Base-by-base conservation (phyloP, 805 yeast genomes). In the Myxozyma neotropica region DNA sequence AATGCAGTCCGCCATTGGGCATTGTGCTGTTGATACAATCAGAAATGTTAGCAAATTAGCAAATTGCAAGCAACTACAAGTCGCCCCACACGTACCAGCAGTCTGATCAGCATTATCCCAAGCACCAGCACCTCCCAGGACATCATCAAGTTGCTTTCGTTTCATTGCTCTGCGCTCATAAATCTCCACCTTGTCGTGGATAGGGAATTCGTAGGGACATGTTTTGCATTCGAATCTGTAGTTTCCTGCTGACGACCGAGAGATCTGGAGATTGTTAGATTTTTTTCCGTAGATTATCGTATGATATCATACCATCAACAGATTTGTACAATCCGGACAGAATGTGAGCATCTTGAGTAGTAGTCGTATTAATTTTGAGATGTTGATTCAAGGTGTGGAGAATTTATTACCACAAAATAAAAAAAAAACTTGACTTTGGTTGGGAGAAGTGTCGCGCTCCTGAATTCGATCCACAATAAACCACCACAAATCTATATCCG, bases 91-190 rank as follows among this genome's bases (percentile, higher is more conserved):
- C 60, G 1, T 46, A 63, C 67, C 64, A 1, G 85, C 79, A 0
- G 98, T 94, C 72, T 94, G 97, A 72, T 94, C 99, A 27, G 94
- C 99, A 71, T 94, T 93, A 73, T 93, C 98, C 99, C 99, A 94
- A 1, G 97, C 95, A 31, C 96, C 97, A 63, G 85, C 94, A 36
- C 96, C 96, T 58, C 99, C 99, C 17, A 94, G 80, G 12, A 94
- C 96, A 76, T 93, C 99, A 73, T 94, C 99, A 2, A 94, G 93
- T 66, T 90, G 88, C 70, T 94, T 94, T 72, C 96, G 79, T 33
- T 88, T 87, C 68, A 94, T 80, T 62, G 82, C 81, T 71, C 88
- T 90, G 57, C 97, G 80, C 71, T 92, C 97, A 72, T 79, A 94
- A 74, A 94, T 83, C 69, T 87, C 91, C 43, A 89, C 79, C 27